These are phyloP conservation scores for Zasmidium citrigriseum DNA, from an alignment of 2,329 filamentous ascomycete species.

Conservation along the genomic window DNA sequence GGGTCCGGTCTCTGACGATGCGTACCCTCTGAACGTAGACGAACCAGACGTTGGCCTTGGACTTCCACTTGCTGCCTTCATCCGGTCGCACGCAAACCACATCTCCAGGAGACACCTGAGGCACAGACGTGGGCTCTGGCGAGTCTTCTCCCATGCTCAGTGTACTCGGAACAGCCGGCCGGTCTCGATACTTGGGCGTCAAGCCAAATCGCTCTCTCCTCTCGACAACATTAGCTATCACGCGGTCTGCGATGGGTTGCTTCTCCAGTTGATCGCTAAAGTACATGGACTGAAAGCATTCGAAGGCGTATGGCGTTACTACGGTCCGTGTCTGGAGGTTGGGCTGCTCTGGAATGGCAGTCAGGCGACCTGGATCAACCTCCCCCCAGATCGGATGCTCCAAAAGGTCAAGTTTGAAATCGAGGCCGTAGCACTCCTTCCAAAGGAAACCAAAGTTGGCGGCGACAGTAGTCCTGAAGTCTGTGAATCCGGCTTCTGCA, in stretches of 20 bases:
- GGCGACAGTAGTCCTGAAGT: conserved; percentile 65
- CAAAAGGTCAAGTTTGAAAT: conserved; percentile 25
- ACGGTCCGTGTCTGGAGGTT: conserved; percentile 51
- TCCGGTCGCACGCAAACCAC: conserved; percentile 51
- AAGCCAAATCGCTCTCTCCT: conserved; percentile 29
- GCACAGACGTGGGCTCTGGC: conserved; percentile 4
- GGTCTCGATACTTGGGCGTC: conserved; percentile 16
- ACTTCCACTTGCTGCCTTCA: conserved; percentile 56
- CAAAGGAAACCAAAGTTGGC: conserved; percentile 65
- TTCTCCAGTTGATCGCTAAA: conserved; percentile 56
- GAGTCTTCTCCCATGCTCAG: background rate
- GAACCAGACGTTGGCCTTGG: conserved; percentile 61
- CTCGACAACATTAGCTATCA: conserved; percentile 1
- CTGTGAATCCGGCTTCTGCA: conserved; percentile 38
- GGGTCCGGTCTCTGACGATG: conserved; percentile 31
- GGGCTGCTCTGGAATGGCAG: conserved; percentile 32
- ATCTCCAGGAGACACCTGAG: conserved; percentile 47
- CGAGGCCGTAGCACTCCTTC: conserved; percentile 61
- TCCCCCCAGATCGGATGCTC: conserved; percentile 42
- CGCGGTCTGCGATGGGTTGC: conserved; percentile 11
- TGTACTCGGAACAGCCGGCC: background rate
- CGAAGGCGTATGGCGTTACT: conserved; percentile 69
- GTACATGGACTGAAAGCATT: conserved; percentile 64
- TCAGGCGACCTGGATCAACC: conserved; percentile 30
- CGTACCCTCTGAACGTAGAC: conserved; percentile 66